phyloP scores from a whole-genome alignment of 1,284 basidiomycete genomes.

The Ceratobasidium sp. region DNA sequence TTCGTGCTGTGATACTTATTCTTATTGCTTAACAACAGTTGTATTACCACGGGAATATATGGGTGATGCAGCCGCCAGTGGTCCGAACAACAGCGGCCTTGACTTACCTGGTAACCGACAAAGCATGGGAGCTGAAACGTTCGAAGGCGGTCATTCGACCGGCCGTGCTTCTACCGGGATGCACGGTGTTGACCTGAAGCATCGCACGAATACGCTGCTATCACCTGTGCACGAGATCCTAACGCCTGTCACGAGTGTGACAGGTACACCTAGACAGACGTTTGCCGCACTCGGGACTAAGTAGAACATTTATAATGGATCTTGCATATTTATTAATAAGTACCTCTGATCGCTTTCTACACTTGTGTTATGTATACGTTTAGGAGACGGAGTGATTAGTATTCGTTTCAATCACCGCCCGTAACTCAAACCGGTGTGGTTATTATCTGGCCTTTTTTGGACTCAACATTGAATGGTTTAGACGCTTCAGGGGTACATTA shows the following conservation, averaged over 20 bases:
- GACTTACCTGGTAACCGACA: constrained; percentile 8
- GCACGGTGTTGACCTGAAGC: constrained; percentile 31
- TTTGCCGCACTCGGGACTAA: constrained; percentile 15
- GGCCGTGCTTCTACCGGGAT: constrained; percentile 1
- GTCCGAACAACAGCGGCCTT: not conserved
- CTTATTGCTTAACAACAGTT: constrained; percentile 16
- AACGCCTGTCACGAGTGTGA: constrained; percentile 35
- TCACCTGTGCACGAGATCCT: constrained; percentile 39
- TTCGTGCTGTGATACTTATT: not conserved
- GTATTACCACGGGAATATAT: constrained; percentile 27
- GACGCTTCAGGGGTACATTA: too few species aligned
- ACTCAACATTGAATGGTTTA: too few species aligned
- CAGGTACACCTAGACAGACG: constrained; percentile 25
- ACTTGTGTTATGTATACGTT: too few species aligned
- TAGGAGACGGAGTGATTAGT: too few species aligned
- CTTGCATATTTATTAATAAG: constrained; percentile 8
- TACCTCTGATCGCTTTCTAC: not conserved
- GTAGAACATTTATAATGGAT: not conserved
- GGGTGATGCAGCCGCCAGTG: not conserved
- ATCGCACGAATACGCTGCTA: constrained; percentile 30
- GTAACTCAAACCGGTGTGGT: too few species aligned
- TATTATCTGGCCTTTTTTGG: too few species aligned
- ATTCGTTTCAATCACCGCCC: too few species aligned
- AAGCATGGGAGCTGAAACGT: constrained; percentile 6
- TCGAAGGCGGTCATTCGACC: constrained; percentile 23